These are phyloP conservation scores for Diplosphaera chodatii DNA, from an alignment of 139 green algal genomes.

Conservation along the genomic window DNA sequence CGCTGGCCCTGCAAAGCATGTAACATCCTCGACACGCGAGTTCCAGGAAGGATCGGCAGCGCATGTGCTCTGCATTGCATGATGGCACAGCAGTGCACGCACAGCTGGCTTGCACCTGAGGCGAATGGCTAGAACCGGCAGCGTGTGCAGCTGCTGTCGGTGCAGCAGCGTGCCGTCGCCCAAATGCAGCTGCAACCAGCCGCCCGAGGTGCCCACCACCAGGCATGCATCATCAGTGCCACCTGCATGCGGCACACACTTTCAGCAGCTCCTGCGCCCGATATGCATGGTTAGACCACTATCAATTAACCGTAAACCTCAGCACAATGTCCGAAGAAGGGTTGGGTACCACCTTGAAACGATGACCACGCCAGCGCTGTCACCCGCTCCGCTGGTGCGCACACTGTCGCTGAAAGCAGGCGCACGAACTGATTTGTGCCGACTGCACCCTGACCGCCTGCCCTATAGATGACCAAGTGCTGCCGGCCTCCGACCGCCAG, in stretches of 20 bases:
- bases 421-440: not conserved
- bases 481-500: not conserved
- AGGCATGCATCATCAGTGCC: conserved; percentile 24
- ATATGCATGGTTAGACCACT: no score
- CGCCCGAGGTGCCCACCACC: conserved; percentile 43
- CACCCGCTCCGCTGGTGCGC: conserved; percentile 7
- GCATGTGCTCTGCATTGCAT: no score
- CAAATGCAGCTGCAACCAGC: conserved; percentile 53
- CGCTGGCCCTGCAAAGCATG: not conserved
- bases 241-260: not conserved
- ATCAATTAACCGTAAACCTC: no score
- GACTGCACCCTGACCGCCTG: no score
- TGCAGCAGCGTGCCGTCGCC: conserved; percentile 29
- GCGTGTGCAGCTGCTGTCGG: conserved; percentile 40
- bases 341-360: not conserved
- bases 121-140: not conserved
- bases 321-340: no score
- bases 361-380: conserved; percentile 14
- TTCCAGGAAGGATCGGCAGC: no score
- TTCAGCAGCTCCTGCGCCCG: no score
- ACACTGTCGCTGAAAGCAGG: not conserved
- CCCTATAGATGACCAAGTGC: not conserved
- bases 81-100: no score
- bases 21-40: not conserved
- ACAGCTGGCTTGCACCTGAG: not conserved